Percentiles rank a stretch among this genome's conserved stretches.
Evolutionary conservation across 2,329 filamentous ascomycete genomes (phyloP).

Genomic region (Stagonosporopsis rhizophila): DNA sequence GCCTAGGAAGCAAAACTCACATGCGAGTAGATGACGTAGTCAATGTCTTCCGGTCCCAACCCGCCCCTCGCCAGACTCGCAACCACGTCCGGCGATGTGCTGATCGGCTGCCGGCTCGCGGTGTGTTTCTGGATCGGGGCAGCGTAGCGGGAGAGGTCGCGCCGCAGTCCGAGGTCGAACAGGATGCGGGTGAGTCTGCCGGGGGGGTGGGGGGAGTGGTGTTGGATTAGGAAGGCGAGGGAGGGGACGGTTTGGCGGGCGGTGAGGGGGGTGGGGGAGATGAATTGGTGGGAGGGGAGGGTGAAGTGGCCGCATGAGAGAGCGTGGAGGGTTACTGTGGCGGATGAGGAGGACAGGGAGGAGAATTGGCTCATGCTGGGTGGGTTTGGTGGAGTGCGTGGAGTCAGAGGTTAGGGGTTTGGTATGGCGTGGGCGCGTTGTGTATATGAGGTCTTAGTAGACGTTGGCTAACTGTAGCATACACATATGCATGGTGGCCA

Average conservation of each 20-base stretch:
- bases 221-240: slow-evolving; percentile 62
- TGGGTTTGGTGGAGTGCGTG: not conserved
- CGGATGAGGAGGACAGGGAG: too few relatives aligned
- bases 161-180: slow-evolving; percentile 63
- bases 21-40: slow-evolving; percentile 53
- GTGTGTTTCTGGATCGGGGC: slow-evolving; percentile 56
- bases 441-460: not conserved
- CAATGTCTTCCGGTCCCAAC: slow-evolving; percentile 48
- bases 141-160: slow-evolving; percentile 55
- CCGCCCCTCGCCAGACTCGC: slow-evolving; percentile 48
- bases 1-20: slow-evolving; percentile 28
- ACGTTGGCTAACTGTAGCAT: not conserved
- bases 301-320: slow-evolving; percentile 52
- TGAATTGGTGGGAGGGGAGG: slow-evolving; percentile 58
- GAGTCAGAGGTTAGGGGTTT: not conserved
- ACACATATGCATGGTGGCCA: not conserved
- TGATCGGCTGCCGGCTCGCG: slow-evolving; percentile 54
- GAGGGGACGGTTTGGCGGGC: slow-evolving; percentile 61
- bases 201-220: slow-evolving; percentile 43
- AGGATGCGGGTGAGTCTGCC: slow-evolving; percentile 52
- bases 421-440: not conserved
- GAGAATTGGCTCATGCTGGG: too few relatives aligned
- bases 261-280: slow-evolving; percentile 53
- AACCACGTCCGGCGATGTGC: slow-evolving; percentile 50
- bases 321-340: slow-evolving; percentile 48